Base-by-base conservation (phyloP, 768 basidiomycete species). In the Boletus reticuloceps region DNA sequence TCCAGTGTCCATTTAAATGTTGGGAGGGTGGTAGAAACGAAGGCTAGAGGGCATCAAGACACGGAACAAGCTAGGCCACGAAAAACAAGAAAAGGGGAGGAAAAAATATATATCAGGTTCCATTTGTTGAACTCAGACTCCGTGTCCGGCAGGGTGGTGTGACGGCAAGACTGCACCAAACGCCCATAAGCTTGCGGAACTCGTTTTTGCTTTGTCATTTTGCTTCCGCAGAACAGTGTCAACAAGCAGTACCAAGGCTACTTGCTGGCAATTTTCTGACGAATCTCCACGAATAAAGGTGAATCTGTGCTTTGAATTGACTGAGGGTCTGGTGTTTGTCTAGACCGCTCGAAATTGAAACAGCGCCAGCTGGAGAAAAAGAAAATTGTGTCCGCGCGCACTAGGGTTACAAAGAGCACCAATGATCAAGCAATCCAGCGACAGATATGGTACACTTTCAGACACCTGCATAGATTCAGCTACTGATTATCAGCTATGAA, bases 141-240 rank as follows among this genome's bases (percentile, higher is more conserved):
- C 64, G 57, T 56, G 46, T 36, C 34, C 13, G 29, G 29, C 34
- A 36, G 34, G 56, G 60, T 37, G 31, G 2, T 22, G 22, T 64
- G 56, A 64, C 63, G 64, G 63, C 63, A 64, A 59, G 59, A 62
- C 51, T 51, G 51, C 54, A 58, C 60, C 64, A 64, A 64, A 62
- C 50, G 50, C 56, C 54, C 46, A 51, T 45, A 48, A 49, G 34
- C 51, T 48, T 52, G 58, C 55, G 37, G 56, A 53, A 55, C 56
- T 56, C 43, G 53, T 44, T 49, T 14, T 34, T 32, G 16, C 47
- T 50, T 32, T n/a, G 43, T 49, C 48, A 45, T 39, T 54, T 58
- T 64, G 54, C 52, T 61, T 57, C 55, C 58, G 53, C 50, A 31
- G 40, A 47, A 52, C 6, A 36, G 5, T 37, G 19, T 41, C 43